These are phyloP conservation scores for Fusarium stilboides DNA, from an alignment of 2,329 filamentous ascomycete genomes.

Conservation along the genomic window DNA sequence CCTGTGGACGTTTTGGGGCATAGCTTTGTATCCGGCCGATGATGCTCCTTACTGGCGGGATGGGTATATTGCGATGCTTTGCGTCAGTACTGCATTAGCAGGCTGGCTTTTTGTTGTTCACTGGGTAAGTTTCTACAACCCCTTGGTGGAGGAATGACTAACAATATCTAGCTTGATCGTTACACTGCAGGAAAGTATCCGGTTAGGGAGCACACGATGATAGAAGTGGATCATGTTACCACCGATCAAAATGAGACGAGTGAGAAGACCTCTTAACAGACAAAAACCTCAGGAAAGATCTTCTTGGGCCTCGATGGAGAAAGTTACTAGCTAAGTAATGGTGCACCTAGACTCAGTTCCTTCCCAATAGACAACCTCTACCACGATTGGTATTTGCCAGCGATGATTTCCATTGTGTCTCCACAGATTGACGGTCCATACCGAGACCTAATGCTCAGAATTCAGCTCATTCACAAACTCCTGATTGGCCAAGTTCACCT, in stretches of 20 bases:
- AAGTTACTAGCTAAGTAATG: too few relatives aligned
- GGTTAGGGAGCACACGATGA: not conserved
- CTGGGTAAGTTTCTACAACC: slow-evolving; percentile 6
- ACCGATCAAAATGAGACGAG: not conserved
- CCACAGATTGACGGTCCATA: too few relatives aligned
- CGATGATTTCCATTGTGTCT: too few relatives aligned
- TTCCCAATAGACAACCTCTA: too few relatives aligned
- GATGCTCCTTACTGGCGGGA: slow-evolving; percentile 60
- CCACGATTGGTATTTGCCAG: too few relatives aligned
- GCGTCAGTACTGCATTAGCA: slow-evolving; percentile 12
- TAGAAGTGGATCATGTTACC: not conserved
- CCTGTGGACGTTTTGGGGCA: slow-evolving; percentile 63
- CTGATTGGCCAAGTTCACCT: too few relatives aligned
- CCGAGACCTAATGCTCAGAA: too few relatives aligned
- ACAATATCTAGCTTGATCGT: slow-evolving; percentile 10
- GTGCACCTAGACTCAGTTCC: too few relatives aligned
- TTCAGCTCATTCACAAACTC: too few relatives aligned
- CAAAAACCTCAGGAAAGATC: too few relatives aligned
- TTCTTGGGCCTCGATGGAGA: too few relatives aligned
- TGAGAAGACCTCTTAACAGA: not conserved
- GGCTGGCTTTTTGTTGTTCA: slow-evolving; percentile 39
- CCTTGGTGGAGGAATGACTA: rapidly evolving
- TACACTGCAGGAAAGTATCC: slow-evolving; percentile 27
- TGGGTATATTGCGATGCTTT: slow-evolving; percentile 50
- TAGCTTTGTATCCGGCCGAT: slow-evolving; percentile 59